A percentile compares a stretch with the other conserved stretches of the same genome.
phyloP scores from a whole-genome alignment of 495 filamentous ascomycete genomes.

The Podospora anserina region DNA sequence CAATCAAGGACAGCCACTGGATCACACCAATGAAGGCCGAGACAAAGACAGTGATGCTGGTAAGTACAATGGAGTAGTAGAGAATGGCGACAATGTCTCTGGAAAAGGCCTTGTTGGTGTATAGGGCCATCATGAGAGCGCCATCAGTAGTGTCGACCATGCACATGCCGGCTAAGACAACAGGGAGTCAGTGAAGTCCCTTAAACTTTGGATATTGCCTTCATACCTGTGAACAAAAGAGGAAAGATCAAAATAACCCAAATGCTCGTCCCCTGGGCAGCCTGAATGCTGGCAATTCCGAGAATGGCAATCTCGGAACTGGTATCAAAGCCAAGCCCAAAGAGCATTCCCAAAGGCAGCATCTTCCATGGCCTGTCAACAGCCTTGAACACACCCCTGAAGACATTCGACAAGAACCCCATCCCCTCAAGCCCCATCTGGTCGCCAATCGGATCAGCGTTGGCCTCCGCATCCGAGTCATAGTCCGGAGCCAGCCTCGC shows the following conservation, averaged over 20 bases:
- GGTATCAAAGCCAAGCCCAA: constrained; percentile 94
- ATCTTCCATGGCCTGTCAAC: constrained; percentile 97
- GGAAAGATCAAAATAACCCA: constrained; percentile 97
- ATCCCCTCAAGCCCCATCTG: constrained; percentile 70
- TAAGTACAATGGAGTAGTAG: constrained; percentile 92
- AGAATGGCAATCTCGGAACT: constrained; percentile 90
- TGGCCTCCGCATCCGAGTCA: constrained; percentile 22
- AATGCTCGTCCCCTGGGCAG: constrained; percentile 76
- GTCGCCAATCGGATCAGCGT: constrained; percentile 46
- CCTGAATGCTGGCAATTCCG: constrained; percentile 84
- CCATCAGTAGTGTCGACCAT: constrained; percentile 86
- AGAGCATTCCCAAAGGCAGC: constrained; percentile 85
- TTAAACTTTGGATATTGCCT: constrained; percentile 8
- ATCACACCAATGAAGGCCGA: constrained; percentile 81
- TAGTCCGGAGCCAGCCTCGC: constrained; percentile 17
- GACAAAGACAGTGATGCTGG: constrained; percentile 80
- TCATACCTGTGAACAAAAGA: constrained; percentile 74
- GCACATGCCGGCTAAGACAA: constrained; percentile 72
- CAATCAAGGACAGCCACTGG: constrained; percentile 72
- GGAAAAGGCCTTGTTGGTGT: constrained; percentile 71
- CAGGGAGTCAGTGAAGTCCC: constrained; percentile 10
- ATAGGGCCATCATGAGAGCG: constrained; percentile 91
- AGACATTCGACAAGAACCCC: constrained; percentile 67
- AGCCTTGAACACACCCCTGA: constrained; percentile 74
- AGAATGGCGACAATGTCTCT: constrained; percentile 80